These are phyloP conservation scores for Epichloe bromicola DNA, from an alignment of 2,329 filamentous ascomycete genomes.

Conservation along the genomic window DNA sequence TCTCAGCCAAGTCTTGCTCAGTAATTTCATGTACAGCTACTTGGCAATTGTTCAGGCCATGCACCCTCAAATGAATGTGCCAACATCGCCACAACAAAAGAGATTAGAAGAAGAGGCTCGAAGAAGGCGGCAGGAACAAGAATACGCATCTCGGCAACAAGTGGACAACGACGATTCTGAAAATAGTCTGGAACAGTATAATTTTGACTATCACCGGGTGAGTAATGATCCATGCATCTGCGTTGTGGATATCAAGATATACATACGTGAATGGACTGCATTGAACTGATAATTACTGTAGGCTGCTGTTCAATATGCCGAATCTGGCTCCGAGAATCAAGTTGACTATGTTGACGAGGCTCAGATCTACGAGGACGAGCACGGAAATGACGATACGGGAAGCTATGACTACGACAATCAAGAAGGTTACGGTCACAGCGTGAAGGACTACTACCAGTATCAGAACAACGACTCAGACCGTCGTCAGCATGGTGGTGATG, in stretches of 20 bases:
- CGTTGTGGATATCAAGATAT: not conserved
- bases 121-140: conserved; percentile 36
- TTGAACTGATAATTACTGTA: conserved; percentile 10
- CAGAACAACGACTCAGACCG: conserved; percentile 21
- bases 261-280: conserved; percentile 2
- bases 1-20: conserved; percentile 88
- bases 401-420: conserved; percentile 25
- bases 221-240: conserved; percentile 13
- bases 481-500: conserved; percentile 22
- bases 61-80: conserved; percentile 90
- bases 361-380: conserved; percentile 40
- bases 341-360: conserved; percentile 39
- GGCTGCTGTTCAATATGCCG: conserved; percentile 34
- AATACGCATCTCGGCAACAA: conserved; percentile 34
- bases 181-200: conserved; percentile 36
- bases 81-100: conserved; percentile 66
- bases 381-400: conserved; percentile 26
- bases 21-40: conserved; percentile 99
- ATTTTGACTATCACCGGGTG: conserved; percentile 41
- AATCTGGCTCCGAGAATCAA: conserved; percentile 28
- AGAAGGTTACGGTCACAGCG: conserved; percentile 25
- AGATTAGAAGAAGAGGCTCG: conserved; percentile 42
- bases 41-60: conserved; percentile 97
- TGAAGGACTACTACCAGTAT: conserved; percentile 29
- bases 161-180: conserved; percentile 32